Percentiles rank a stretch among this genome's conserved stretches.
Evolutionary conservation across 2,329 filamentous ascomycete genomes (phyloP).

Genomic region (Amesomyces nigricolor): DNA sequence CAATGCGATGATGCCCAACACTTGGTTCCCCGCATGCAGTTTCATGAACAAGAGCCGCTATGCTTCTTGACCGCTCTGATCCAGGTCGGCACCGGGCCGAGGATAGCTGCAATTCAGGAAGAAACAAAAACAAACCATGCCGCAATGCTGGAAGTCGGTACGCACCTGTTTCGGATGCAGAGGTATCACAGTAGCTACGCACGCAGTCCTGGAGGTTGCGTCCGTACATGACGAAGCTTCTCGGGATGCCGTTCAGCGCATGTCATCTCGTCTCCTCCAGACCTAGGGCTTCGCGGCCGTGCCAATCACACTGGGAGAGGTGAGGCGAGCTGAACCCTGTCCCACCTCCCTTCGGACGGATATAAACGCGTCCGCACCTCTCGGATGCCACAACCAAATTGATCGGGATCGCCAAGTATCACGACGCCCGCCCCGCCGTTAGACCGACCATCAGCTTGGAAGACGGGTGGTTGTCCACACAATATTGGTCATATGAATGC

Average conservation of each 20-base stretch:
- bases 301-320: background rate
- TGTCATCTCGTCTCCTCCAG: conserved; percentile 2
- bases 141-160: background rate
- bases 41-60: background rate
- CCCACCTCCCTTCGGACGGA: conserved; percentile 12
- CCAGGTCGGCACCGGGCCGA: background rate
- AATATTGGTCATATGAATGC: conserved; percentile 8
- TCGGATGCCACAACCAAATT: conserved; percentile 13
- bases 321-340: conserved; percentile 19
- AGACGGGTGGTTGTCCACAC: background rate
- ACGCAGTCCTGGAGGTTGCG: conserved; percentile 13
- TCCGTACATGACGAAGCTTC: conserved; percentile 6
- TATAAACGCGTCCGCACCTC: conserved; percentile 4
- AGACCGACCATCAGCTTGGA: conserved; percentile 1
- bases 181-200: conserved; percentile 14
- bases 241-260: background rate
- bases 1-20: conserved; percentile 26
- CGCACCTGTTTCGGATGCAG: conserved; percentile 8
- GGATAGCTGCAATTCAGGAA: background rate
- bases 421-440: conserved; percentile 3
- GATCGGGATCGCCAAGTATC: conserved; percentile 15
- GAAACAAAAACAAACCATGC: background rate
- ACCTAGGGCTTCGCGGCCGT: conserved; percentile 3
- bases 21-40: conserved; percentile 13
- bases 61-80: background rate